phyloP scores from a whole-genome alignment of 2,329 filamentous ascomycete species.

The Fusarium begoniae region DNA sequence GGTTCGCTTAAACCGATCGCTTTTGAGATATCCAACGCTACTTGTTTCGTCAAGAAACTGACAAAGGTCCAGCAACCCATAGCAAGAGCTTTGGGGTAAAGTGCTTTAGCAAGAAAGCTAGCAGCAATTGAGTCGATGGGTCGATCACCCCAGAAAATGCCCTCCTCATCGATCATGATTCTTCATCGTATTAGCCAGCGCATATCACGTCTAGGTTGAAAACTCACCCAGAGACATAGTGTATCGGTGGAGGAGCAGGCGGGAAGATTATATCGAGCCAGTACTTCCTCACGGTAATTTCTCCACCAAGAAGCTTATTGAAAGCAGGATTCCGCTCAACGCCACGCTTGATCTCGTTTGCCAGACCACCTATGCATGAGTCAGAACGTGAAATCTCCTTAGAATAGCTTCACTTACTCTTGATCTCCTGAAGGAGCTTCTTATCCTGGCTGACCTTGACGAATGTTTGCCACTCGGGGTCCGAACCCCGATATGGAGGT shows the following conservation, averaged over 20 bases:
- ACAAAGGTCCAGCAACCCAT: constrained; percentile 62
- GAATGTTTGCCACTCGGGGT: constrained; percentile 72
- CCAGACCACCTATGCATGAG: constrained; percentile 41
- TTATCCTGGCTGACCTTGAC: constrained; percentile 65
- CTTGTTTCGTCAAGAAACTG: constrained; percentile 57
- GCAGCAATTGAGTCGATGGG: constrained; percentile 60
- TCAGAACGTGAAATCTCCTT: constrained; percentile 22
- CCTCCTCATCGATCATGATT: constrained; percentile 59
- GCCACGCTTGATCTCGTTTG: constrained; percentile 47
- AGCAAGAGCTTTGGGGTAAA: constrained; percentile 64
- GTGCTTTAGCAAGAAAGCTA: constrained; percentile 55
- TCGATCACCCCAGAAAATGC: constrained; percentile 57
- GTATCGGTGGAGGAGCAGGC: constrained; percentile 65
- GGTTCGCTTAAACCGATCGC: constrained; percentile 55
- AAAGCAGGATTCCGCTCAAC: constrained; percentile 54
- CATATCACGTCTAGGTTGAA: background rate
- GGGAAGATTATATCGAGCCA: constrained; percentile 73
- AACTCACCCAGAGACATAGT: constrained; percentile 67
- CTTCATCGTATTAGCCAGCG: constrained; percentile 48
- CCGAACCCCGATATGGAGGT: constrained; percentile 61
- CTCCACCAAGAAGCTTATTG: constrained; percentile 57
- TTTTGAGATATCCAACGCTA: constrained; percentile 54
- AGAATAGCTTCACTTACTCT: constrained; percentile 48
- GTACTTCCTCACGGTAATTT: constrained; percentile 58
- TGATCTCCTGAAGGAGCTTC: constrained; percentile 57